Base-by-base conservation (phyloP, 2,329 filamentous ascomycete species). In the Hypoxylon sp. region DNA sequence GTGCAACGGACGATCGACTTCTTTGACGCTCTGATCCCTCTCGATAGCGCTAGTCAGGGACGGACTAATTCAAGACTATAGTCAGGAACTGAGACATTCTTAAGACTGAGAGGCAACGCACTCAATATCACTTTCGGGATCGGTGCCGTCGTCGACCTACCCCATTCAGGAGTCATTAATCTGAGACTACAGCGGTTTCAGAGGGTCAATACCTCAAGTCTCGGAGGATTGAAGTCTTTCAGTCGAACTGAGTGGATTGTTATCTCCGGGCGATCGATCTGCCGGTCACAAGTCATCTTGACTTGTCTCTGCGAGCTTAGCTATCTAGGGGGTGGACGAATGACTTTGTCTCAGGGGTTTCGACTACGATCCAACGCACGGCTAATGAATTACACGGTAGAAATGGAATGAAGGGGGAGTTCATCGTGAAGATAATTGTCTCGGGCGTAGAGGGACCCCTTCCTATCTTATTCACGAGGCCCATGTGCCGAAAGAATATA, bases 201-300 rank as follows among this genome's bases (percentile, higher is more conserved):
- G 2, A 10, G 13, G 44, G 15, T 15, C 15, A 8, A 11, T 53
- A 64, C 61, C 55, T 64, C 52, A 15, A 64, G 47, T 4, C 52
- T 30, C 6, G 32, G 61, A 7, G 56, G 56, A 15, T 53, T 15
- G 26, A 60, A 64, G 13, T 60, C 28, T 26, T 24, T 22, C 13
- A 64, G 46, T 41, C 26, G 57, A 5, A 24, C 41, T 6, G 56
- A 52, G 47, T 60, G 44, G 15, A 60, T 39, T 15, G 56, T 60
- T 44, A 52, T 49, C 24, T 56, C 56, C 8, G 39, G 46, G 19
- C 7, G 11, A 15, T 37, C 32, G 15, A 11, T 37, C 17, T 10
- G 22, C 5, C n/a, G 13, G 10, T 11, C 11, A 41, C 37, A 17
- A n/a, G 43, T 26, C 44, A 56, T 39, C 34, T 41, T 50, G 10